phyloP scores from a whole-genome alignment of 345 rosid genomes.

The Citrus maxima region DNA sequence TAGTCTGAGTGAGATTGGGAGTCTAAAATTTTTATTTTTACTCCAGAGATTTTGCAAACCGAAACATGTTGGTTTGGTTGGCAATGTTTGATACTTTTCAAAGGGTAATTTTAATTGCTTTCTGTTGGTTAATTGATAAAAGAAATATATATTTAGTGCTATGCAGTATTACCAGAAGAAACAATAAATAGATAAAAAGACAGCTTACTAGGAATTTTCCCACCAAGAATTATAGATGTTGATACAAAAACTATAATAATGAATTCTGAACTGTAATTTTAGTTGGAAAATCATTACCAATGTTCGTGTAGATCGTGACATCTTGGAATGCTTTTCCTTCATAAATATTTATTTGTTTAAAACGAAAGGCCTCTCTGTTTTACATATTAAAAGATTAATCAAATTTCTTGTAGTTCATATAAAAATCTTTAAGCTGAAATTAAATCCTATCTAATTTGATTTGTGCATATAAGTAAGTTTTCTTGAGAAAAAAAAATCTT shows the following conservation, averaged over 20 bases:
- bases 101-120: too few relatives aligned
- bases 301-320: not conserved
- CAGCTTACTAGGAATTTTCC: not conserved
- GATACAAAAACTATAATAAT: not conserved
- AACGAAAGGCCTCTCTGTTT: not conserved
- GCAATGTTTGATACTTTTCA: too few relatives aligned
- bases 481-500: not conserved
- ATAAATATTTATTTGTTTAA: not conserved
- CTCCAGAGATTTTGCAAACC: too few relatives aligned
- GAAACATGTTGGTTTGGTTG: too few relatives aligned
- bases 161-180: too few relatives aligned
- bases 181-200: not conserved
- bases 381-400: not conserved
- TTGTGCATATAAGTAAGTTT: not conserved
- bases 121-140: not conserved
- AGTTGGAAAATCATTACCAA: not conserved
- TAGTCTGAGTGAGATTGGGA: too few relatives aligned
- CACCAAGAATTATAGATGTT: not conserved
- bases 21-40: too few relatives aligned
- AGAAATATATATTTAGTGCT: not conserved
- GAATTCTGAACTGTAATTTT: not conserved
- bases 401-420: not conserved
- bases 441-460: too few relatives aligned
- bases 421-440: too few relatives aligned
- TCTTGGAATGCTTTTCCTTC: not conserved